Evolutionary conservation across 306 rosid genomes (phyloP), one percentile per base, ranked within the genome.

Genomic region (Albizia julibrissin): DNA sequence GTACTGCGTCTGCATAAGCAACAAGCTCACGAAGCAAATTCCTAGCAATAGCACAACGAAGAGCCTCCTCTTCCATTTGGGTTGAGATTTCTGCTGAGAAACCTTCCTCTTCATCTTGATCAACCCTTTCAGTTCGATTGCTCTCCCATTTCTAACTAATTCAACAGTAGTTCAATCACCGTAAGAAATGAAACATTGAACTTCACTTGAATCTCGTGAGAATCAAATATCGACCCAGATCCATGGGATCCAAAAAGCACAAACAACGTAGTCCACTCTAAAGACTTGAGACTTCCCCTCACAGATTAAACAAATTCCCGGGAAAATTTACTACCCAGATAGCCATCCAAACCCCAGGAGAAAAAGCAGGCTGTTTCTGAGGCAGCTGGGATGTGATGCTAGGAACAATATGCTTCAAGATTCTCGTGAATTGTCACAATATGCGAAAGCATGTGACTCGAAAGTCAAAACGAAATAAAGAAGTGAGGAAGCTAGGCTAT

Each of bases 1-100:
- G 86, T 82, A 93, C 85, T 75, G 90, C 74, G 83, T 89, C 89
- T 93, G 99, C 91, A 92, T 89, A 54, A 88, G 69, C 67, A 90
- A 69, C 84, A 94, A 85, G 65, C 94, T 88, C 59, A 91, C 97
- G 59, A 93, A 91, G 78, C 95, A 93, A 72, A 96, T 54, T 54
- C 87, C 89, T 70, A 90, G 65, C 76, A 96, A 69, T 9, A 92
- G 11, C 82, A 83, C 64, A 74, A 72, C 78, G 22, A 89, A 83
- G 15, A 91, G 76, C 83, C 87, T 96, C 92, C 89, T 89, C 92
- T 79, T 91, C 99, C 97, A 96, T 92, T 75, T 93, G 34, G 85
- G 82, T 77, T 81, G 80, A 33, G 90, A 73, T 84, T 88, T 91
- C 88, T 85, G 93, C 87, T 84, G 98, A 81, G 86, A 31, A 74